Evolutionary conservation across 345 rosid species (phyloP), one percentile per base, ranked within the genome.

Genomic region (Rhodomyrtus tomentosa): DNA sequence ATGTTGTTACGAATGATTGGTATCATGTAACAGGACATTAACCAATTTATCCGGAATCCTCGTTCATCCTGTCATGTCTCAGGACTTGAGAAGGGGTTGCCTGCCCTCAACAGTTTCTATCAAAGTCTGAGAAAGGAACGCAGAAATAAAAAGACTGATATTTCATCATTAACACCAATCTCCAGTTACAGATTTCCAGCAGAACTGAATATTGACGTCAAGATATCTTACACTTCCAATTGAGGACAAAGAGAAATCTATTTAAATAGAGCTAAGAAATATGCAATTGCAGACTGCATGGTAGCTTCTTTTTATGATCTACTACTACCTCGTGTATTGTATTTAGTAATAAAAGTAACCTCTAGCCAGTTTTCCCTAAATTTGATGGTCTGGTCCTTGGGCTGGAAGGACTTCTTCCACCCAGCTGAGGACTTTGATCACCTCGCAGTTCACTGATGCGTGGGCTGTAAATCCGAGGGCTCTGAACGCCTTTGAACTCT

Each of bases 341-440:
- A 53, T 20, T 4, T 53, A 42, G 18, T 68, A 18, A 8, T 68
- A n/a, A n/a, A n/a, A n/a, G n/a, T n/a, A 55, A n/a, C 55, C 32
- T n/a, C 87, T 92, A 94, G 27, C 90, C 95, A 86, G 53, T 85
- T 87, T 93, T 94, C 72, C 96, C 93, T 80, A 96, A 87, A 89
- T 89, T 92, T 48, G 98, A 93, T 42, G 87, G 92, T 86, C 87
- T 91, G 27, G 83, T 86, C 73, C 91, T 89, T 18, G 96, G 95
- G 90, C 95, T 94, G 50, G 88, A 88, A 29, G 93, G 92, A 68
- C 92, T 90, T 89, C 93, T 91, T 87, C 91, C 94, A n/a, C 88
- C 87, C 2, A 85, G 87, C 50, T 91, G 89, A 42, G 96, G 96
- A 89, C 95, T 93, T 14, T 25, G 84, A 68, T 92, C 91, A 62